Evolutionary conservation across 2,329 filamentous ascomycete species (phyloP).

Genomic region (Fusarium sp.): DNA sequence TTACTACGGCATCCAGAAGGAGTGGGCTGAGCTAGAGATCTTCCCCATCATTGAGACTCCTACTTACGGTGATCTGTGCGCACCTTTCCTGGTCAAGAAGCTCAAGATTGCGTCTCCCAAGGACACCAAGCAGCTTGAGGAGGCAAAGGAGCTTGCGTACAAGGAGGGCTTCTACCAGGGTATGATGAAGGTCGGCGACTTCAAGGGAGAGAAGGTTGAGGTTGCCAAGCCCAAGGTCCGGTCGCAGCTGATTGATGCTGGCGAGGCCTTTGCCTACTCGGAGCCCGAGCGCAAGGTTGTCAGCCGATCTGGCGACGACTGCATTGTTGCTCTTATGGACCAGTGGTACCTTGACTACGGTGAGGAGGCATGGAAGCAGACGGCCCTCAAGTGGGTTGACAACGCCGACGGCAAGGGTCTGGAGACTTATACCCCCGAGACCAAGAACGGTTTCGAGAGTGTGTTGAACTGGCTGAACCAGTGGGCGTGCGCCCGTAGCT

Average conservation of each 20-base stretch:
- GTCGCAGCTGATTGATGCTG: conserved; percentile 78
- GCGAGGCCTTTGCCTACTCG: conserved; percentile 88
- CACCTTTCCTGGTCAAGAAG: conserved; percentile 85
- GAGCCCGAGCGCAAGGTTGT: conserved; percentile 93
- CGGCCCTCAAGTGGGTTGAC: conserved; percentile 77
- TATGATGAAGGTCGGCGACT: conserved; percentile 87
- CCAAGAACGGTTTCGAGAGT: conserved; percentile 82
- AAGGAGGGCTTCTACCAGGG: conserved; percentile 98
- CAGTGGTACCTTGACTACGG: conserved; percentile 99
- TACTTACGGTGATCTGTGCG: conserved; percentile 85
- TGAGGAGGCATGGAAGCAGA: conserved; percentile 85
- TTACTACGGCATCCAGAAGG: conserved; percentile 95
- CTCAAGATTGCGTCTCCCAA: conserved; percentile 98
- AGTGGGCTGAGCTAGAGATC: conserved; percentile 94
- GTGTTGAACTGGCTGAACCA: conserved; percentile 93
- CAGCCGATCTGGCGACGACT: conserved; percentile 90
- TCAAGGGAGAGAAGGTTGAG: conserved; percentile 87
- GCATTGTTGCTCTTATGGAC: conserved; percentile 91
- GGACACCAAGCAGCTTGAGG: conserved; percentile 85
- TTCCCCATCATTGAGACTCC: conserved; percentile 91
- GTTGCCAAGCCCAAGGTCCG: conserved; percentile 87
- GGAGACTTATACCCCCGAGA: conserved; percentile 83
- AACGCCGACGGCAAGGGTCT: conserved; percentile 74
- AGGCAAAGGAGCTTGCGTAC: conserved; percentile 96
- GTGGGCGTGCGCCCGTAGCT: conserved; percentile 94